These are phyloP conservation scores for Saccharomycopsis synnaedendra DNA, from an alignment of 805 yeast genomes.

Conservation along the genomic window DNA sequence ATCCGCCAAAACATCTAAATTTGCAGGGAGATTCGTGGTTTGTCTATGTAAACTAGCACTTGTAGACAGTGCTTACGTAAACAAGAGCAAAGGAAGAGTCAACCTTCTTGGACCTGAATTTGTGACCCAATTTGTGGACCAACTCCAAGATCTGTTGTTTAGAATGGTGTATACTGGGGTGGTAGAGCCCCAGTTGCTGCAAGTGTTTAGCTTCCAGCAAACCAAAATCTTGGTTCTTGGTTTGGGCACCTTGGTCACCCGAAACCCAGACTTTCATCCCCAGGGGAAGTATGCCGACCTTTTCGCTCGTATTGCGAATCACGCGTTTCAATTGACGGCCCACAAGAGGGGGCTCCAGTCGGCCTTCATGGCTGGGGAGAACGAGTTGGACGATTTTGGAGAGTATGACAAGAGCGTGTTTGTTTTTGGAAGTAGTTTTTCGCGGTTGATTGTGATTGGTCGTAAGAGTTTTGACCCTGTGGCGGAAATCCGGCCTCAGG, in stretches of 20 bases:
- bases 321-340: conserved; percentile 27
- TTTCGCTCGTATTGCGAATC: conserved; percentile 32
- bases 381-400: not conserved
- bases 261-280: conserved; percentile 21
- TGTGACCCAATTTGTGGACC: conserved; percentile 53
- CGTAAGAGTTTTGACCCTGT: conserved; percentile 61
- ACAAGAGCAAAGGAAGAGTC: conserved; percentile 19
- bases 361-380: not conserved
- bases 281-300: conserved; percentile 32
- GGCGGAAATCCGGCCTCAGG: conserved; percentile 30
- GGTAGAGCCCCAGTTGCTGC: conserved; percentile 37
- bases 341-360: conserved; percentile 26
- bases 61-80: conserved; percentile 14
- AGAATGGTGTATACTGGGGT: conserved; percentile 37
- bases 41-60: conserved; percentile 49
- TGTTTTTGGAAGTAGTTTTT: conserved; percentile 79
- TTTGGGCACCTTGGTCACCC: conserved; percentile 28
- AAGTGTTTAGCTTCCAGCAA: conserved; percentile 34
- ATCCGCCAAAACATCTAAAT: conserved; percentile 45
- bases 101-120: conserved; percentile 34
- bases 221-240: conserved; percentile 46
- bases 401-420: conserved; percentile 54
- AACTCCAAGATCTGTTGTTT: conserved; percentile 54
- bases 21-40: conserved; percentile 58
- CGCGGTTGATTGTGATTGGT: conserved; percentile 56